Conservation (phyloP, 2,329 filamentous ascomycete genomes). For the Pseudogymnoascus sp. region DNA sequence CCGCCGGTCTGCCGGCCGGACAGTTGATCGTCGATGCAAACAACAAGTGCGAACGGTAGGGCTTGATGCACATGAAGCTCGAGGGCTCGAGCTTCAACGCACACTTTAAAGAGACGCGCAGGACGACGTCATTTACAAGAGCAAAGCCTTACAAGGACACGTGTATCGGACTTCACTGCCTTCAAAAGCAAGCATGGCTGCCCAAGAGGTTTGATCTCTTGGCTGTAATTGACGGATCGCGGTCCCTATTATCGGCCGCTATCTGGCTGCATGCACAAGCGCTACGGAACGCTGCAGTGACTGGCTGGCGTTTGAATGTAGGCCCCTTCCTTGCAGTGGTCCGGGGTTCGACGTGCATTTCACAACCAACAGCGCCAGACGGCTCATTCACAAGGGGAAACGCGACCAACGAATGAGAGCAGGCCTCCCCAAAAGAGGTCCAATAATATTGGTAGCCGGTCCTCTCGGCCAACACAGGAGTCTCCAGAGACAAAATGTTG, state of each 20-base stretch:
- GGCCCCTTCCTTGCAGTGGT: background rate
- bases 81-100: slow-evolving; percentile 2
- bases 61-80: slow-evolving; percentile 7
- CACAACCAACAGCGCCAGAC: slow-evolving; percentile 7
- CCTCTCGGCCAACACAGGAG: slow-evolving; percentile 6
- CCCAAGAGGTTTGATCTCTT: slow-evolving; percentile 3
- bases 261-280: slow-evolving; percentile 7
- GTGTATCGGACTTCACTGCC: slow-evolving; percentile 4
- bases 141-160: slow-evolving; percentile 7
- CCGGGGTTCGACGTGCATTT: slow-evolving; percentile 3
- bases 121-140: background rate
- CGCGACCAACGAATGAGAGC: slow-evolving; percentile 1
- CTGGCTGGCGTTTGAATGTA: slow-evolving; percentile 7
- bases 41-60: slow-evolving; percentile 6
- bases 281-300: background rate
- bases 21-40: slow-evolving; percentile 8
- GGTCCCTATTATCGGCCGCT: slow-evolving; percentile 4
- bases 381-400: background rate
- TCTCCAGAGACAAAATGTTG: background rate
- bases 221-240: background rate
- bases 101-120: background rate
- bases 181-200: background rate
- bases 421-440: background rate
- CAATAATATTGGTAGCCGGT: background rate
- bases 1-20: background rate